Base-by-base conservation (phyloP, 805 yeast species). In the Metschnikowia continentalis region DNA sequence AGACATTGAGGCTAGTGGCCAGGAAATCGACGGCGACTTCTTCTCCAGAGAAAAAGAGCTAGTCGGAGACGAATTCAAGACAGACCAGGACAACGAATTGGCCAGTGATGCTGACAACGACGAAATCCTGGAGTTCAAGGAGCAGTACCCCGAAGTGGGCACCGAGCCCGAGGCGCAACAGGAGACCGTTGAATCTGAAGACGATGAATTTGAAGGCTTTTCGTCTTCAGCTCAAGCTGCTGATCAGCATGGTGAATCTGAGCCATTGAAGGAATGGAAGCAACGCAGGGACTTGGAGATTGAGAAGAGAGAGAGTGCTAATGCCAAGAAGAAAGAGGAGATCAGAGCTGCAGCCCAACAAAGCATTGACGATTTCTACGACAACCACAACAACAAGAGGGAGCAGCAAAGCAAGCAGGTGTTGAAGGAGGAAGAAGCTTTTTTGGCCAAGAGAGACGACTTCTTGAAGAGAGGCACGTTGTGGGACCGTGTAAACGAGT, bases 301-400 rank as follows among this genome's bases (percentile, higher is more conserved):
- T 54, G 74, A 79, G 48, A 82, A 88, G 62, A 81, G 96, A 64
- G 98, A 92, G 63, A 84, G 79, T 58, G 81, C 81, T 55, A 84
- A 86, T 59, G 73, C 72, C 19, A 73, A 80, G 58, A 86, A 81
- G 66, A 80, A 86, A 63, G 74, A 74, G 32, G 89, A 83, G 53
- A 77, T 90, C 52, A 79, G 86, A 50, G 79, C 81, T 47, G 84
- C 85, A 55, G 98, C 98, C 8, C 81, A 82, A 62, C 82, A 83
- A 65, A 84, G 90, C 48, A 82, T 90, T 62, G 97, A 92, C 66
- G 96, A 88, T 56, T 92, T 92, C 68, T 92, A 92, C 69, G 96
- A 89, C 61, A 85, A 84, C 64, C 92, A 92, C 76, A 90, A 89
- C 72, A 75, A 78, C 64, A 91, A 91, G 74, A 86, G 83, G 68